Evolutionary conservation across 192 early-diverging fungal genomes (phyloP).

Genomic region (Linnemannia hyalina): DNA sequence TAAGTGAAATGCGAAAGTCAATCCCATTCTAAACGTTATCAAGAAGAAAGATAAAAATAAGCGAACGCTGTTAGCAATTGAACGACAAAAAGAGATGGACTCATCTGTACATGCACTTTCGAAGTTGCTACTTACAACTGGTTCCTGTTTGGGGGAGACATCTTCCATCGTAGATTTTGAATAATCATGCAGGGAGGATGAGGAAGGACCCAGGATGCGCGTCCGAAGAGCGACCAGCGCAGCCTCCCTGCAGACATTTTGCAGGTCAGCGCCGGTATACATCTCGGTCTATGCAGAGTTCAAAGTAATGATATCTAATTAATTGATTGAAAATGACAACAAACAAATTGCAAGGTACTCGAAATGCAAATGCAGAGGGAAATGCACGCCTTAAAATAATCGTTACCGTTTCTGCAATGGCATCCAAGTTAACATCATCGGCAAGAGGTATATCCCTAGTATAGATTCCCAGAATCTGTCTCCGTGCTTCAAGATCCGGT

Average conservation of each 20-base stretch:
- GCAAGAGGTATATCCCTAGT: conserved; percentile 63
- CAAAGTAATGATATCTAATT: background rate
- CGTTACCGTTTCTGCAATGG: conserved; percentile 62
- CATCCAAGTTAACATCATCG: conserved; percentile 64
- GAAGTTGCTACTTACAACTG: conserved; percentile 30
- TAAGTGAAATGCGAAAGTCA: conserved; percentile 28
- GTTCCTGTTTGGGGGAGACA: background rate
- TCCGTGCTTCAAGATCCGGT: conserved; percentile 62
- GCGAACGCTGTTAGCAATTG: background rate
- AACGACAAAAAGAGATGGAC: background rate
- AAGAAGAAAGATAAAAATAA: background rate
- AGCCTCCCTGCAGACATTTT: conserved; percentile 69
- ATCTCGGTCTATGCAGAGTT: conserved; percentile 59
- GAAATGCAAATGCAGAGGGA: background rate
- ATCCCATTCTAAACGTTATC: conserved; percentile 15
- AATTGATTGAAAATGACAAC: background rate
- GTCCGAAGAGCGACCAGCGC: conserved; percentile 62
- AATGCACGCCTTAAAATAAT: background rate
- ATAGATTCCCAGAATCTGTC: conserved; percentile 65
- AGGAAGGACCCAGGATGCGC: conserved; percentile 13
- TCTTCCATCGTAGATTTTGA: too few relatives aligned
- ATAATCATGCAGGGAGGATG: background rate
- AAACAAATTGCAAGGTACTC: background rate
- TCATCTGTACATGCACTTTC: background rate
- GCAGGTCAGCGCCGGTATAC: conserved; percentile 67